A percentile compares a stretch with the other conserved stretches of the same genome.
Evolutionary conservation across 177 flowering plant species (phyloP).

Genomic region (Vitis hybrid): DNA sequence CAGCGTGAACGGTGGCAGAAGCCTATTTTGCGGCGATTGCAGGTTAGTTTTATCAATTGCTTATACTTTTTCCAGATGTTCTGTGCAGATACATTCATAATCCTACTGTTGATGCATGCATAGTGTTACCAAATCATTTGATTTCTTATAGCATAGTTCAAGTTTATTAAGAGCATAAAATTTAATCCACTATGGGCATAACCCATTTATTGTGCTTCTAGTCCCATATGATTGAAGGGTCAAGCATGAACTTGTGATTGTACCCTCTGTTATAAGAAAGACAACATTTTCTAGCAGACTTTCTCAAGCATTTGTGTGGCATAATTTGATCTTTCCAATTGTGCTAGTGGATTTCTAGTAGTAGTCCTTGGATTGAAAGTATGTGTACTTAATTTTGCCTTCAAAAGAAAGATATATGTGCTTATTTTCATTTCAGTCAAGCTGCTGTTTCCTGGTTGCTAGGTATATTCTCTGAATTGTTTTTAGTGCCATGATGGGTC

Average conservation of each 20-base stretch:
- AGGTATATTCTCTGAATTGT: neutral
- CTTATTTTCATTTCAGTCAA: neutral
- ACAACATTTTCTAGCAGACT: neutral
- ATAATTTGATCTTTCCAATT: neutral
- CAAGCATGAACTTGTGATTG: neutral
- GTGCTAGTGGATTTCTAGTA: neutral
- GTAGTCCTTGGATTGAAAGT: neutral
- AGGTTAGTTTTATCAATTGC: slow-evolving; percentile 47
- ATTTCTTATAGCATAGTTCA: too few relatives aligned
- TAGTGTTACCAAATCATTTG: neutral
- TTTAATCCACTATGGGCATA: neutral
- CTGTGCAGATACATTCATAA: neutral
- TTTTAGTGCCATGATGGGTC: slow-evolving; percentile 2
- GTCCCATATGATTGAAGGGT: too few relatives aligned
- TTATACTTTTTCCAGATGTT: neutral
- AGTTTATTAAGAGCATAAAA: neutral
- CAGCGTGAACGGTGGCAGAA: slow-evolving; percentile 98
- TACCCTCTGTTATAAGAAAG: neutral
- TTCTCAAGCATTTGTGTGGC: neutral
- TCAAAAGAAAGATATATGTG: too few relatives aligned
- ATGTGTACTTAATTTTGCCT: neutral
- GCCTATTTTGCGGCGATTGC: slow-evolving; percentile 90
- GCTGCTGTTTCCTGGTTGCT: neutral
- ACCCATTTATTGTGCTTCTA: too few relatives aligned
- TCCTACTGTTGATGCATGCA: neutral